Conservation (phyloP, 352 stramenopile genomes). For the Phytophthora chlamydospora region DNA sequence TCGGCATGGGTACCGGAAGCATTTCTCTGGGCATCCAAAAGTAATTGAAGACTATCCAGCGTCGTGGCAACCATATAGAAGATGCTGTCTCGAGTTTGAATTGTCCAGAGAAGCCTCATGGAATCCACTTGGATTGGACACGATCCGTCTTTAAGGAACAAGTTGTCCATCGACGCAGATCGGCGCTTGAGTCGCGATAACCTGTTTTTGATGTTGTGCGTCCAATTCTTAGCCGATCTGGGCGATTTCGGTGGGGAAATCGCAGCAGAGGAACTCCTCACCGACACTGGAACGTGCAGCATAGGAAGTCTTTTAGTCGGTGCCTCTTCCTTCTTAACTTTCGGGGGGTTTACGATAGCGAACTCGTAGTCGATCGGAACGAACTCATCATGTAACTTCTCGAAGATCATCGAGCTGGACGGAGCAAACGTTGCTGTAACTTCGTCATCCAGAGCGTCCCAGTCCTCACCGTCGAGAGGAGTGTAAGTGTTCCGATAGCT, state of each 20-base stretch:
- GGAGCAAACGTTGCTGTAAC: conserved; percentile 39
- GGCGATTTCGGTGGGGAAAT: conserved; percentile 27
- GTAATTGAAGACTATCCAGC: conserved; percentile 52
- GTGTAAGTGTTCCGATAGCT: conserved; percentile 58
- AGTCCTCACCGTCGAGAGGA: conserved; percentile 20
- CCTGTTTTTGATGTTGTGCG: conserved; percentile 58
- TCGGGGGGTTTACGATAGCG: conserved; percentile 26
- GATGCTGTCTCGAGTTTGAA: conserved; percentile 72
- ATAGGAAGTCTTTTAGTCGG: conserved; percentile 11
- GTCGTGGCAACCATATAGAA: conserved; percentile 75
- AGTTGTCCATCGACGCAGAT: conserved; percentile 76
- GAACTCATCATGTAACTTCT: conserved; percentile 62
- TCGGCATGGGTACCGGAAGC: conserved; percentile 20
- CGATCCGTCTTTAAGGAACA: conserved; percentile 72
- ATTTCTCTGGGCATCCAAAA: conserved; percentile 44
- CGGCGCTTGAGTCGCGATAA: conserved; percentile 61
- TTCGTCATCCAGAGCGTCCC: conserved; percentile 29
- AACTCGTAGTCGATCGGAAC: conserved; percentile 56
- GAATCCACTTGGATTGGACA: conserved; percentile 83
- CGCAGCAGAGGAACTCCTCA: conserved; percentile 18
- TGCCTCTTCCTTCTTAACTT: conserved; percentile 25
- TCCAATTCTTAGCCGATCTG: conserved; percentile 52
- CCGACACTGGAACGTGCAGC: conserved; percentile 18
- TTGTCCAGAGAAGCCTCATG: conserved; percentile 82
- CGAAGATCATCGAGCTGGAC: conserved; percentile 26